Percentiles rank a stretch among this genome's conserved stretches.
These are phyloP conservation scores for Musa beccarii DNA, from an alignment of 176 grass and related monocot species.

Conservation along the genomic window DNA sequence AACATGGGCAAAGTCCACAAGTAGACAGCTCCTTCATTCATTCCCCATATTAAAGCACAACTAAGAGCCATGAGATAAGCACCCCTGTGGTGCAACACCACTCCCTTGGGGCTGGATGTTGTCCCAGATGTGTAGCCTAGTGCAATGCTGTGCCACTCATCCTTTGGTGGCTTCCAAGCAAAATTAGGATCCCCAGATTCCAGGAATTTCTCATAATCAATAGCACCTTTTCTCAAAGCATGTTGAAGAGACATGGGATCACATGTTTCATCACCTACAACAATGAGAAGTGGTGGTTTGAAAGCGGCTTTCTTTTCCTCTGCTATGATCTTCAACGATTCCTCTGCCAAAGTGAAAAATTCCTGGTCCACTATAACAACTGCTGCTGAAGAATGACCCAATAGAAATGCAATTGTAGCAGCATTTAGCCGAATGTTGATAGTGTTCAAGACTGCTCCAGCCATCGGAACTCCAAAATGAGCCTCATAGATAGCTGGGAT, in stretches of 20 bases:
- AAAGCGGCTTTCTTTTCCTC: slow-evolving; percentile 49
- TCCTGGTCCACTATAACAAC: slow-evolving; percentile 84
- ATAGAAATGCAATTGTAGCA: slow-evolving; percentile 61
- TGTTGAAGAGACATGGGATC: slow-evolving; percentile 38
- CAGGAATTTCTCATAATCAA: slow-evolving; percentile 72
- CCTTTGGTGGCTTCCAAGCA: slow-evolving; percentile 69
- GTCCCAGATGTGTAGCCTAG: slow-evolving; percentile 90
- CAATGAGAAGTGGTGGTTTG: slow-evolving; percentile 65
- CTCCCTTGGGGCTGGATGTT: slow-evolving; percentile 77
- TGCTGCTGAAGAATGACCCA: slow-evolving; percentile 64
- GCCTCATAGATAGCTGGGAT: slow-evolving; percentile 83
- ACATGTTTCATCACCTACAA: slow-evolving; percentile 58
- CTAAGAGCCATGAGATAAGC: slow-evolving; percentile 87
- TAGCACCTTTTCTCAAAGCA: slow-evolving; percentile 63
- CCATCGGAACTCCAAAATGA: slow-evolving; percentile 96
- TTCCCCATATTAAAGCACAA: slow-evolving; percentile 53
- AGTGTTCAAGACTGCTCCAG: slow-evolving; percentile 73
- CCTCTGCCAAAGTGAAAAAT: slow-evolving; percentile 61
- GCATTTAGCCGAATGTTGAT: slow-evolving; percentile 78
- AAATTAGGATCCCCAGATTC: slow-evolving; percentile 62
- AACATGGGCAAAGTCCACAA: slow-evolving; percentile 96
- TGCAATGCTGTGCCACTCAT: slow-evolving; percentile 88
- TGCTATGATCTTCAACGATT: slow-evolving; percentile 58
- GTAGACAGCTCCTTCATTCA: slow-evolving; percentile 61
- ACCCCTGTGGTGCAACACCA: slow-evolving; percentile 81